Evolutionary conservation across 2,329 filamentous ascomycete species (phyloP).

Genomic region (Colletotrichum sojae): DNA sequence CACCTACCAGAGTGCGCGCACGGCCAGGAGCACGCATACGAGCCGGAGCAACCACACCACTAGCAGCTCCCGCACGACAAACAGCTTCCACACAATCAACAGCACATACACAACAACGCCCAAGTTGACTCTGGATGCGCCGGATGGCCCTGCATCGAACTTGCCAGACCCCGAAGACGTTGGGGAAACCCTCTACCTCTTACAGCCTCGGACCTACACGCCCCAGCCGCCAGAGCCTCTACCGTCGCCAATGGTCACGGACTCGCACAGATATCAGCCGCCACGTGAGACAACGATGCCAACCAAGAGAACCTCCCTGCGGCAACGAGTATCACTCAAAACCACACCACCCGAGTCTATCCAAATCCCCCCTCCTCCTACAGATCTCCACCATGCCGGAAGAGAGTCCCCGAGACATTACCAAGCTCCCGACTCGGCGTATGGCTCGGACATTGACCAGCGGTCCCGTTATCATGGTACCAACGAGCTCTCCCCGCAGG

Average conservation of each 20-base stretch:
- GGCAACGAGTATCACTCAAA: conserved; percentile 69
- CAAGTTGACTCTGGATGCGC: conserved; percentile 35
- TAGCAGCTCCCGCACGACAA: conserved; percentile 19
- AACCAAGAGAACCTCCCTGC: conserved; percentile 59
- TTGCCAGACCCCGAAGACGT: conserved; percentile 20
- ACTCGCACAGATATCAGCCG: conserved; percentile 41
- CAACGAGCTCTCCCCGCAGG: conserved; percentile 54
- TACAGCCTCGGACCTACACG: conserved; percentile 72
- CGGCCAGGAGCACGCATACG: conserved; percentile 30
- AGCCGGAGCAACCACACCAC: conserved; percentile 30
- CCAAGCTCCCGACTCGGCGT: conserved; percentile 60
- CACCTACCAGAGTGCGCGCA: conserved; percentile 18
- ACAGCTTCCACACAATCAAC: conserved; percentile 23
- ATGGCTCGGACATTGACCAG: conserved; percentile 63
- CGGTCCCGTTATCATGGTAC: conserved; percentile 43
- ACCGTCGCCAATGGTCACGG: conserved; percentile 61
- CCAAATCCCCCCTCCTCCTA: conserved; percentile 62
- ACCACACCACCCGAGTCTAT: conserved; percentile 67
- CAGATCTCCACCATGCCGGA: conserved; percentile 52
- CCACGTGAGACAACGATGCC: conserved; percentile 46
- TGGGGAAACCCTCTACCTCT: conserved; percentile 58
- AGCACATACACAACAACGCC: conserved; percentile 25
- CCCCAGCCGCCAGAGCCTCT: conserved; percentile 64
- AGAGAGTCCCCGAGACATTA: conserved; percentile 25
- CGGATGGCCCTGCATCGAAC: conserved; percentile 24